Evolutionary conservation across 2,329 filamentous ascomycete genomes (phyloP).

Genomic region (Fusarium sororula): DNA sequence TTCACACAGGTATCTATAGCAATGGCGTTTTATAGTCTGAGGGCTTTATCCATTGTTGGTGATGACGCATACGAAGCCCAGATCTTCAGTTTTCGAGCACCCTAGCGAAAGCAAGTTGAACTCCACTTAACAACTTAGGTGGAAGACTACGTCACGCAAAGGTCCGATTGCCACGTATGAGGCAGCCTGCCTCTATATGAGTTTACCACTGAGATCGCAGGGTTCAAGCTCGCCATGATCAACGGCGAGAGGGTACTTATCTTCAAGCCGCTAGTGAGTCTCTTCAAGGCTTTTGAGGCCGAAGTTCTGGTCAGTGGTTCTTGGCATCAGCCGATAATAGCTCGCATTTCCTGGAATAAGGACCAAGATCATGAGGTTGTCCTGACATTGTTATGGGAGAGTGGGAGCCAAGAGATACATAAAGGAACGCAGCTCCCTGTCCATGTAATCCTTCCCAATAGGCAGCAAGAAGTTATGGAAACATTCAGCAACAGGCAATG

Average conservation of each 20-base stretch:
- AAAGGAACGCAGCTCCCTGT: background rate
- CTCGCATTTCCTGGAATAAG: background rate
- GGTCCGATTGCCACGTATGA: background rate
- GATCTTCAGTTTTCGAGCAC: background rate
- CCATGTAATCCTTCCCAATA: background rate
- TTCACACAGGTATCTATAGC: background rate
- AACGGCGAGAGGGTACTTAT: background rate
- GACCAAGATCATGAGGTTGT: fast-evolving
- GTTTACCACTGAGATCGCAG: background rate
- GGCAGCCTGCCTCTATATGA: background rate
- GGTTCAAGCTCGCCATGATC: background rate
- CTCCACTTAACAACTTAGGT: background rate
- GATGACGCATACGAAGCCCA: background rate
- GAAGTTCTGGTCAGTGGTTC: background rate
- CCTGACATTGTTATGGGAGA: background rate
- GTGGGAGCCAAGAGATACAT: fast-evolving
- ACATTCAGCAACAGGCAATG: background rate
- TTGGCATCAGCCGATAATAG: background rate
- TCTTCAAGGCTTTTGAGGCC: background rate
- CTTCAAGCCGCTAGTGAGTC: background rate
- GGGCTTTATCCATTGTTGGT: background rate
- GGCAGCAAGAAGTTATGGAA: background rate
- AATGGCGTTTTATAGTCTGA: background rate
- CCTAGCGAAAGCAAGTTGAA: background rate
- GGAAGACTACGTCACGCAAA: background rate